Evolutionary conservation across 306 rosid genomes (phyloP), one percentile per base, ranked within the genome.

Genomic region (Citrullus amarus): DNA sequence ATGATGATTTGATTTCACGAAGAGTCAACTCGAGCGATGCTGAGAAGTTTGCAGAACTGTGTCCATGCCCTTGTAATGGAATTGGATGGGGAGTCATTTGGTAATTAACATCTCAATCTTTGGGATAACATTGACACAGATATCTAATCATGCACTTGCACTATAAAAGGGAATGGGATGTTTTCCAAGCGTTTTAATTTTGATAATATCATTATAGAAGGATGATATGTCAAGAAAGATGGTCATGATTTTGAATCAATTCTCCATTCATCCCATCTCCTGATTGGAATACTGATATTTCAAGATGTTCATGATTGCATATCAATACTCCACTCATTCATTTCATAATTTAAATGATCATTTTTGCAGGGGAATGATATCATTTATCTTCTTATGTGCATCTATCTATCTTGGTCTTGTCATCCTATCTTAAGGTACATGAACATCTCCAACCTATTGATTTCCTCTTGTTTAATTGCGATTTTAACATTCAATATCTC

Each of bases 61-160:
- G 98, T 39, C 98, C 97, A 34, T 94, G 98, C 84, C 95, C 95
- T 39, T 94, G 98, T 80, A 92, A 82, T 88, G 98, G 98, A 56
- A 68, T 91, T 43, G 97, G 86, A 72, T 94, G 98, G 98, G 98
- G 98, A 65, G 91, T 94, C 85, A 85, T 94, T 82, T 94, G 98
- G 98, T 94, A 82, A 48, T 48, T 48, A 48, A 88, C 91, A 66
- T 80, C 79, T 80, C 2, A 55, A 28, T 38, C 79, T 56, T 57
- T 55, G 18, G 46, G 75, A 71, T 25, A 63, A 14, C 22, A 32
- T 32, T 13, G 39, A 0, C 70, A 32, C 70, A 63, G 5, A 63
- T 68, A 68, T 17, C 54, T 68, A 68, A 18, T 41, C 22, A 68
- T n/a, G 32, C 55, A 43, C 8, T 43, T 8, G 38, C 36, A n/a